Base-by-base conservation (phyloP, 305 asterid genomes). In the Fraxinus sp. region DNA sequence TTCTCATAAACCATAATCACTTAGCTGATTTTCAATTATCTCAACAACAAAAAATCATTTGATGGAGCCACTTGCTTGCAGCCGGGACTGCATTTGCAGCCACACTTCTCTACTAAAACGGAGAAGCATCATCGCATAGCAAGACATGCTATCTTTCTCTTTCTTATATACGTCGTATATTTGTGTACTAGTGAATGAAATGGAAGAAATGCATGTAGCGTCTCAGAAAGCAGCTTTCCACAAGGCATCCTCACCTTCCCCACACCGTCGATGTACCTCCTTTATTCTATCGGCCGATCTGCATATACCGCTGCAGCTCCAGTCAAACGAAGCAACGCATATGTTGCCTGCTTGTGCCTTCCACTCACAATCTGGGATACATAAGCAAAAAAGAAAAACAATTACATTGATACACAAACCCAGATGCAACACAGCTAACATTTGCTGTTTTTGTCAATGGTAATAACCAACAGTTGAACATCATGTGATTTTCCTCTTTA, bases 231-330 rank as follows among this genome's bases (percentile, higher is more conserved):
- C 77, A 59, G 95, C 92, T 83, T 88, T 89, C 98, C 97, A 92
- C 1, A 95, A 77, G 8, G 94, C 94, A 20, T 92, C 89, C 82
- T 90, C 92, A 9, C 92, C 91, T 85, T 95, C 98, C 8, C 98
- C 98, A 85, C 98, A 95, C 85, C 92, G 87, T 1, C 92, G 86
- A 83, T 95, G 98, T 11, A 95, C 97, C 64, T 93, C 98, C 80
- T 93, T 92, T 77, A 93, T 90, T 84, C 96, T 88, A 66, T 93
- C 98, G 1, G 85, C 97, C 0, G 98, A 90, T 79, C 93, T 86
- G 87, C 98, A 95, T 81, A 95, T 95, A 76, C 98, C 98, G 57
- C 98, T 95, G 83, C 98, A 95, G 84, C 87, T 93, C 98, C 98
- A 95, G 77, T 95, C 98, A 13, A 93, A 92, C 0, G 98, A 93